A percentile compares a stretch with the other conserved stretches of the same genome.
Evolutionary conservation across 2,329 filamentous ascomycete genomes (phyloP).

Genomic region (Claviceps paspali): DNA sequence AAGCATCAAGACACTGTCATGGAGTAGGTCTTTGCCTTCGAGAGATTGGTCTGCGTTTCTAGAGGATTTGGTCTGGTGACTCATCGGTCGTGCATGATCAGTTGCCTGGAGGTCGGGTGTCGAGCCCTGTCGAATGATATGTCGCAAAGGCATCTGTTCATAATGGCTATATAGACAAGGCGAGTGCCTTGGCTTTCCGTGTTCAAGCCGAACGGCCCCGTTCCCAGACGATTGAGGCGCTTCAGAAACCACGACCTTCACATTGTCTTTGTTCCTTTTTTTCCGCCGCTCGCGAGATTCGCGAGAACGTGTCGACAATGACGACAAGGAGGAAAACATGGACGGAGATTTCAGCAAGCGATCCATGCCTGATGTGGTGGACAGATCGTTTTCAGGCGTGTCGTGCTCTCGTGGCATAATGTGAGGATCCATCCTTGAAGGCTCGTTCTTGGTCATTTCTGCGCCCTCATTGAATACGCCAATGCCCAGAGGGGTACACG

Average conservation of each 20-base stretch:
- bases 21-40: conserved; percentile 34
- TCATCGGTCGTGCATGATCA: conserved; percentile 11
- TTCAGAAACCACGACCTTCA: conserved; percentile 12
- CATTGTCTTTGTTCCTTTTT: conserved; percentile 22
- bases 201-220: conserved; percentile 12
- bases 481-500: conserved; percentile 30
- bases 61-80: conserved; percentile 37
- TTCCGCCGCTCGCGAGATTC: conserved; percentile 15
- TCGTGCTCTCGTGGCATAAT: not conserved
- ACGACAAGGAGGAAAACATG: conserved; percentile 21
- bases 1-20: conserved; percentile 39
- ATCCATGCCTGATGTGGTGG: conserved; percentile 19
- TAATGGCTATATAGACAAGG: conserved; percentile 42
- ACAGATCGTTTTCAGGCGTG: not conserved
- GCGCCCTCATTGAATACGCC: conserved; percentile 25
- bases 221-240: conserved; percentile 11
- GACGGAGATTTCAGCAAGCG: conserved; percentile 27
- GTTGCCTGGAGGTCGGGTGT: conserved; percentile 4
- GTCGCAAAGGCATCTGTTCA: conserved; percentile 37
- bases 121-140: conserved; percentile 19
- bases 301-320: conserved; percentile 9
- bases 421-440: conserved; percentile 32
- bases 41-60: conserved; percentile 31
- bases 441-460: conserved; percentile 23
- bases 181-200: conserved; percentile 22